phyloP scores from a whole-genome alignment of 2,329 filamentous ascomycete genomes.

The Iodosphaeria phyllophila region DNA sequence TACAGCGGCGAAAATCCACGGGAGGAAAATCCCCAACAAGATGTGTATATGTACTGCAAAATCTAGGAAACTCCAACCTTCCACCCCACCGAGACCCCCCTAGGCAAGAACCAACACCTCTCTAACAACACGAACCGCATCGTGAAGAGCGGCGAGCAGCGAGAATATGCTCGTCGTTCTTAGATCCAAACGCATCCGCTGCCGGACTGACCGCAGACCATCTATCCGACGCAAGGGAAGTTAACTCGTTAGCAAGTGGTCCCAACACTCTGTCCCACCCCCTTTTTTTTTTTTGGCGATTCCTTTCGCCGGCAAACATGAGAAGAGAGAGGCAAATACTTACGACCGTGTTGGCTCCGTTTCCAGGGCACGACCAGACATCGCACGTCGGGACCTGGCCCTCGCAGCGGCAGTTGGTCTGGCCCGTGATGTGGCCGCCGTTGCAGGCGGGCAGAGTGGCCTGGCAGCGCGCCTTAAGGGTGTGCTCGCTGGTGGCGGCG shows the following conservation, averaged over 20 bases:
- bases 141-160: no score
- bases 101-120: no score
- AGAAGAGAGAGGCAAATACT: constrained; percentile 1
- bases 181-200: constrained; percentile 1
- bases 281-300: background rate
- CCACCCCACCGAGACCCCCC: no score
- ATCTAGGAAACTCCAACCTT: no score
- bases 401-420: constrained; percentile 9
- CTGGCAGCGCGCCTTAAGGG: constrained; percentile 4
- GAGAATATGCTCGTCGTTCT: no score
- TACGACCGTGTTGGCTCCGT: constrained; percentile 4
- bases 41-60: no score
- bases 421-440: constrained; percentile 6
- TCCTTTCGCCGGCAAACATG: background rate
- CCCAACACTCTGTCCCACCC: no score
- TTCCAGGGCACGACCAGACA: constrained; percentile 7
- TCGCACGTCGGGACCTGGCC: constrained; percentile 7
- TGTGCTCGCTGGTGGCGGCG: constrained; percentile 1
- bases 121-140: no score
- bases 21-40: no score
- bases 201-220: constrained; percentile 1
- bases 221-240: background rate
- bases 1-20: no score
- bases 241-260: background rate
- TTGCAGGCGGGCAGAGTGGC: constrained; percentile 6